A percentile compares a stretch with the other conserved stretches of the same genome.
phyloP scores from a whole-genome alignment of 768 basidiomycete species.

The Leccinum broughii region DNA sequence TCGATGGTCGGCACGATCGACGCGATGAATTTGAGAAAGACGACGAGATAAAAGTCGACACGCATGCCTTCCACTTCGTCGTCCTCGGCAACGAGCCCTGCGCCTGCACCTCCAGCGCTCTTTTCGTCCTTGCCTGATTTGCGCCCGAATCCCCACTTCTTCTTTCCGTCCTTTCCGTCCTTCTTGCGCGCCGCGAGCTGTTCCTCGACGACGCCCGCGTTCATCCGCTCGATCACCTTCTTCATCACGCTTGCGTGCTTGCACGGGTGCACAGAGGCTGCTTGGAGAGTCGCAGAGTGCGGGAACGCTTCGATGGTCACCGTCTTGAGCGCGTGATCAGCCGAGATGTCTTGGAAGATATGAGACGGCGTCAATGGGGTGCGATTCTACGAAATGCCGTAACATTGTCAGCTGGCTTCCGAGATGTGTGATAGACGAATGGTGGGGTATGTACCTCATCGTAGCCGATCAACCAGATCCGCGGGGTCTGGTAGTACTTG shows the following conservation, averaged over 20 bases:
- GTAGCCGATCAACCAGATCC: constrained; percentile 97
- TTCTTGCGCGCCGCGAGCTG: constrained; percentile 69
- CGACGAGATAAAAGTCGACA: constrained; percentile 97
- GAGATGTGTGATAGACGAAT: not conserved
- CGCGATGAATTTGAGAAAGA: constrained; percentile 99
- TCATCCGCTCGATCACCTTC: constrained; percentile 99
- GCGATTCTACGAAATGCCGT: constrained; percentile 60
- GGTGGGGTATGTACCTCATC: constrained; percentile 70
- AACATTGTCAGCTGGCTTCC: constrained; percentile 2
- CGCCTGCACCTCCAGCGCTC: constrained; percentile 10
- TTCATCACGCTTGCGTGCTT: constrained; percentile 99
- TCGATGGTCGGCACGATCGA: constrained; percentile 99
- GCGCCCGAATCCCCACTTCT: constrained; percentile 84
- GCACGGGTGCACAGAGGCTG: constrained; percentile 96
- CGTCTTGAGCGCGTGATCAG: constrained; percentile 97
- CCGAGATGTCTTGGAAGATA: constrained; percentile 96
- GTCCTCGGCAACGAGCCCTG: constrained; percentile 22
- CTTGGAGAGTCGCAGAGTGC: constrained; percentile 81
- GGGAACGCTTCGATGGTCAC: constrained; percentile 99
- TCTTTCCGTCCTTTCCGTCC: constrained; percentile 53
- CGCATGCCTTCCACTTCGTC: constrained; percentile 88
- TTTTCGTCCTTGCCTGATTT: constrained; percentile 63
- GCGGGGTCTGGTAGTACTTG: constrained; percentile 98
- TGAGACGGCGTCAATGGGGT: constrained; percentile 84
- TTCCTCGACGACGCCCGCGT: constrained; percentile 80